Percentiles rank a stretch among this genome's conserved stretches.
Evolutionary conservation across 805 yeast genomes (phyloP).

Genomic region (Lipomyces anomalus): DNA sequence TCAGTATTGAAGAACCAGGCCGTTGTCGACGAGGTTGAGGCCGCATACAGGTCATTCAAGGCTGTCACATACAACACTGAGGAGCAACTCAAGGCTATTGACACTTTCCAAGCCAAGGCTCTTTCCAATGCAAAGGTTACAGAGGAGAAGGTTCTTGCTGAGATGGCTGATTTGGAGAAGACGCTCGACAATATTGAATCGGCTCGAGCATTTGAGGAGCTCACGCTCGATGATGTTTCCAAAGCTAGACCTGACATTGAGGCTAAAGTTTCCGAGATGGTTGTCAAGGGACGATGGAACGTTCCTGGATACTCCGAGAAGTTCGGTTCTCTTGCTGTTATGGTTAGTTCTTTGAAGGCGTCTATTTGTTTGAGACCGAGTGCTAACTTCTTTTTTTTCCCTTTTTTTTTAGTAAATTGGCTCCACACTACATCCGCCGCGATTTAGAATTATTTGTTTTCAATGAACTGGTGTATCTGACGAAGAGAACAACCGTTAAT

Average conservation of each 20-base stretch:
- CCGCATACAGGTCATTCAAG: conserved; percentile 66
- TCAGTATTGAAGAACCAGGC: conserved; percentile 72
- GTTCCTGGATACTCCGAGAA: conserved; percentile 98
- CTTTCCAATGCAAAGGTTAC: conserved; percentile 91
- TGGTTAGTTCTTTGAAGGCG: conserved; percentile 47
- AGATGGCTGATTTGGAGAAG: conserved; percentile 75
- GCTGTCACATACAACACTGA: conserved; percentile 82
- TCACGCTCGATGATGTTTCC: conserved; percentile 90
- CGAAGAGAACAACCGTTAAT: too few species aligned
- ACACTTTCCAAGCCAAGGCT: conserved; percentile 91
- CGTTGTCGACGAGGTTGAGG: conserved; percentile 75
- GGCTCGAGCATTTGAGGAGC: conserved; percentile 96
- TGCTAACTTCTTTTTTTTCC: too few species aligned
- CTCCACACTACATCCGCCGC: too few species aligned
- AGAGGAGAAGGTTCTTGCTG: conserved; percentile 80
- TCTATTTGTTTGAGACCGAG: too few species aligned
- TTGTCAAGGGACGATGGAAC: conserved; percentile 94
- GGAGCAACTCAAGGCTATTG: conserved; percentile 86
- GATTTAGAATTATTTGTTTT: too few species aligned
- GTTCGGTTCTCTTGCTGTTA: conserved; percentile 93
- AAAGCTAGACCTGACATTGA: conserved; percentile 97
- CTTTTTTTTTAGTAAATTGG: too few species aligned
- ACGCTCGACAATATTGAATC: conserved; percentile 90
- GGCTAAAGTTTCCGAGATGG: conserved; percentile 90
- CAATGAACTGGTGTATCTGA: too few species aligned